Percentiles rank a stretch among this genome's conserved stretches.
Conservation (phyloP, 768 basidiomycete genomes). For the Sistotremastrum suecicum region DNA sequence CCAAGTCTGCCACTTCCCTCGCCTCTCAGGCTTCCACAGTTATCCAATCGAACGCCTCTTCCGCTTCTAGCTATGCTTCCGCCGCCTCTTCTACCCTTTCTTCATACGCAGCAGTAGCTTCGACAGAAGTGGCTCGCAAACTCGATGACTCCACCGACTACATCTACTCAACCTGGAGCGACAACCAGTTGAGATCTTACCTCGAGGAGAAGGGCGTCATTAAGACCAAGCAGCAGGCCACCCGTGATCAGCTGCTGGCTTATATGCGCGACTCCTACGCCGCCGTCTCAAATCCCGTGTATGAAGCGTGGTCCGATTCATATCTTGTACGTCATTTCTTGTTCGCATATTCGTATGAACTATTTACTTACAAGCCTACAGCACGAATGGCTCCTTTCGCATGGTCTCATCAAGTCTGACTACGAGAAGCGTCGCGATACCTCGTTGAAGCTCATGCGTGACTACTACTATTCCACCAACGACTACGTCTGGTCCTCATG, state of each 20-base stretch:
- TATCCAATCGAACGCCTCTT: slow-evolving; percentile 1
- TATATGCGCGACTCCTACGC: slow-evolving; percentile 61
- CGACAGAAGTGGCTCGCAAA: slow-evolving; percentile 30
- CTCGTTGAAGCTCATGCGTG: slow-evolving; percentile 52
- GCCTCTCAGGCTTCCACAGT: slow-evolving; percentile 5
- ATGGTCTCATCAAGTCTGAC: slow-evolving; percentile 54
- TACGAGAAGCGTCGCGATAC: slow-evolving; percentile 45
- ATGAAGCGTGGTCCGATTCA: slow-evolving; percentile 77
- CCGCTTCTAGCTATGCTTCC: neutral
- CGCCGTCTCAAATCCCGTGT: slow-evolving; percentile 46
- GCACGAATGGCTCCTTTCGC: slow-evolving; percentile 75
- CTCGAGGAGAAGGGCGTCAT: slow-evolving; percentile 64
- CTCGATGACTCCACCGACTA: slow-evolving; percentile 76
- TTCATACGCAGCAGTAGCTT: slow-evolving; percentile 34
- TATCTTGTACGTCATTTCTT: slow-evolving; percentile 43
- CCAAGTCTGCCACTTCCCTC: slow-evolving; percentile 14
- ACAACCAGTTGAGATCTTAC: slow-evolving; percentile 55
- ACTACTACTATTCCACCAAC: slow-evolving; percentile 55
- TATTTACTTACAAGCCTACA: slow-evolving; percentile 13
- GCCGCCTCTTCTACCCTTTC: slow-evolving; percentile 9
- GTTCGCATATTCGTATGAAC: too few species aligned
- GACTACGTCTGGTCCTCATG: slow-evolving; percentile 52
- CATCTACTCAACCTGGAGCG: slow-evolving; percentile 82
- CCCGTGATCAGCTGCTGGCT: slow-evolving; percentile 49
- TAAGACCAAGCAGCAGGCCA: slow-evolving; percentile 45